Evolutionary conservation across 202 grass and related monocot genomes (phyloP).

Genomic region (Carex arenaria): DNA sequence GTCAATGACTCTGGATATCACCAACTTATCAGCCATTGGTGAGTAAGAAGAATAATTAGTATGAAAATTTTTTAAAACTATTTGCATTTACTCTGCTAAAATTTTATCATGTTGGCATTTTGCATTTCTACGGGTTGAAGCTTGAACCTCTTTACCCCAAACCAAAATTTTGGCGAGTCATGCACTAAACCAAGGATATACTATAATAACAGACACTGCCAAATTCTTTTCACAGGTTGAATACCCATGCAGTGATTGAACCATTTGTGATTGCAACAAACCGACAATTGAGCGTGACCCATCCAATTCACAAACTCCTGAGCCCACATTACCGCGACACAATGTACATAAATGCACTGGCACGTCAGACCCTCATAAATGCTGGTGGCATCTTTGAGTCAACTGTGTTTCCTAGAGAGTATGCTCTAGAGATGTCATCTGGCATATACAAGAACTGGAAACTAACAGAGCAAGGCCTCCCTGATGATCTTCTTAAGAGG

Average conservation of each 20-base stretch:
- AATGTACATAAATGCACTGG: constrained; percentile 84
- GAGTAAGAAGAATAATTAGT: background rate
- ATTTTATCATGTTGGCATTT: background rate
- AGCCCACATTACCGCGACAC: constrained; percentile 87
- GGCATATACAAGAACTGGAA: constrained; percentile 76
- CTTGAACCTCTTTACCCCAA: background rate
- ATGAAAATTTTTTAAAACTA: background rate
- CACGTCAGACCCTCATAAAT: constrained; percentile 88
- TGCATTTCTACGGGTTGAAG: background rate
- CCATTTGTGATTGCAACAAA: constrained; percentile 70
- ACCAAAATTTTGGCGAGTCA: background rate
- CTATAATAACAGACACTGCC: background rate
- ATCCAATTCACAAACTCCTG: constrained; percentile 84
- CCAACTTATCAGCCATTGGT: constrained; percentile 34
- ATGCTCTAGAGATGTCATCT: constrained; percentile 67
- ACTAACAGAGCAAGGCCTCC: constrained; percentile 65
- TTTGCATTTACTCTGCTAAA: background rate
- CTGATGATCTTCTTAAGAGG: constrained; percentile 67
- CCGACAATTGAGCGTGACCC: constrained; percentile 47
- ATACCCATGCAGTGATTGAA: constrained; percentile 57
- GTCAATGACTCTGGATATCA: constrained; percentile 32
- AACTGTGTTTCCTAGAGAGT: constrained; percentile 80
- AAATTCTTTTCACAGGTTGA: constrained; percentile 30
- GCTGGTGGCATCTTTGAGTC: constrained; percentile 76
- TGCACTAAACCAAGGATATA: background rate